Evolutionary conservation across 148 eudicot species (phyloP).

Genomic region (Amaranthus palmeri): DNA sequence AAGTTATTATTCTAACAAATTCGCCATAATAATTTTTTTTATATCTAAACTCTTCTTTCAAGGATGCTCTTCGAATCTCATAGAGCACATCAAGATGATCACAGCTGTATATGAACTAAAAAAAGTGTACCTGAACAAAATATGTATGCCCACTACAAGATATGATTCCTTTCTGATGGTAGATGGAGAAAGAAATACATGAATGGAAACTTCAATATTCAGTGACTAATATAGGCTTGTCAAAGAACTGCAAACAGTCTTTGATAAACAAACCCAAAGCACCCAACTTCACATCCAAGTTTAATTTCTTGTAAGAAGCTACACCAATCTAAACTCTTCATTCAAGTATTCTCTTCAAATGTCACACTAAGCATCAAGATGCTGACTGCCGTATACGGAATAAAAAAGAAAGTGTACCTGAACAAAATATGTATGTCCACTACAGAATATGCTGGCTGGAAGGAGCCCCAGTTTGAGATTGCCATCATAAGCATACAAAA

Average conservation of each 20-base stretch:
- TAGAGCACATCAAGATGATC: background rate
- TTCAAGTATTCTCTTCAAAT: background rate
- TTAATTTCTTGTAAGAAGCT: background rate
- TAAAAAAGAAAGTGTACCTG: constrained; percentile 45
- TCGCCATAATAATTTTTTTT: no score
- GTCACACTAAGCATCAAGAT: background rate
- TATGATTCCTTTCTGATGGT: constrained; percentile 43
- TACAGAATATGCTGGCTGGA: constrained; percentile 92
- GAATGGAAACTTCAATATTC: background rate
- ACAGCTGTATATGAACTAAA: background rate
- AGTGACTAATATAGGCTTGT: background rate
- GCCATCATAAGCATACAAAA: constrained; percentile 87
- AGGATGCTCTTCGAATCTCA: background rate
- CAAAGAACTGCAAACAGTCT: background rate
- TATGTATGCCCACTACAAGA: constrained; percentile 97
- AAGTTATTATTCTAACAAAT: no score
- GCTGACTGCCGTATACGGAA: background rate
- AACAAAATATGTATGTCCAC: constrained; percentile 94
- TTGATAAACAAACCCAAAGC: background rate
- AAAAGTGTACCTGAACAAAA: constrained; percentile 72
- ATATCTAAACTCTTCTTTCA: background rate
- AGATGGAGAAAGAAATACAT: background rate
- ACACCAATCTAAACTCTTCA: background rate
- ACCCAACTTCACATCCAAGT: background rate
- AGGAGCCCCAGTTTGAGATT: constrained; percentile 87